Conservation (phyloP, 78 protist genomes). For the Anaeramoeba flamelloides region DNA sequence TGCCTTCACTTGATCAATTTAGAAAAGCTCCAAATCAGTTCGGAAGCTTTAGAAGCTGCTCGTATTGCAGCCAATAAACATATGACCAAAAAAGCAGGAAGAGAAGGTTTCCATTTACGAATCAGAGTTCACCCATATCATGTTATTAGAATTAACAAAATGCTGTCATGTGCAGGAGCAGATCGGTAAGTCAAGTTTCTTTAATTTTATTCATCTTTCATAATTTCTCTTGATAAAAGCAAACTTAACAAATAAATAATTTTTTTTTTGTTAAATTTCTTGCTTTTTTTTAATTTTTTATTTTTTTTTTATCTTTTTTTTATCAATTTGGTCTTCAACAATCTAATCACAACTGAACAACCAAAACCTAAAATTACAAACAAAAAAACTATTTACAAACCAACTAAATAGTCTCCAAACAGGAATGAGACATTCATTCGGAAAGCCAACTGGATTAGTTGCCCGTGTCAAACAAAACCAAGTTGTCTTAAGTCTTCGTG, state of each 20-base stretch:
- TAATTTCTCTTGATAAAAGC: too few species aligned
- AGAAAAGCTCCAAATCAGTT: conserved; percentile 91
- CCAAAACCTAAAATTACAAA: too few species aligned
- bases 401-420: conserved; percentile 62
- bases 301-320: not conserved
- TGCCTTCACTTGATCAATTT: conserved; percentile 87
- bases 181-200: conserved; percentile 50
- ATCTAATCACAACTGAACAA: too few species aligned
- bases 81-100: conserved; percentile 77
- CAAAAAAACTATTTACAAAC: not conserved
- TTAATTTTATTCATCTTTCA: not conserved
- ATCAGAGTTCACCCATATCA: conserved; percentile 98
- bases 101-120: conserved; percentile 95
- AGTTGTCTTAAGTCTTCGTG: too few species aligned
- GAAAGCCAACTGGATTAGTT: conserved; percentile 88
- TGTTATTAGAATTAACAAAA: conserved; percentile 99
- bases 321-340: too few species aligned
- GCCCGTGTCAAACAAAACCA: conserved; percentile 97
- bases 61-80: conserved; percentile 89
- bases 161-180: conserved; percentile 99
- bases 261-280: not conserved
- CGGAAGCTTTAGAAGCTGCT: conserved; percentile 98
- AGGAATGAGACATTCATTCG: conserved; percentile 98
- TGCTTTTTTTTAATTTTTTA: not conserved
- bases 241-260: too few species aligned